phyloP scores from a whole-genome alignment of 495 filamentous ascomycete genomes.

The Immersiella caudata region DNA sequence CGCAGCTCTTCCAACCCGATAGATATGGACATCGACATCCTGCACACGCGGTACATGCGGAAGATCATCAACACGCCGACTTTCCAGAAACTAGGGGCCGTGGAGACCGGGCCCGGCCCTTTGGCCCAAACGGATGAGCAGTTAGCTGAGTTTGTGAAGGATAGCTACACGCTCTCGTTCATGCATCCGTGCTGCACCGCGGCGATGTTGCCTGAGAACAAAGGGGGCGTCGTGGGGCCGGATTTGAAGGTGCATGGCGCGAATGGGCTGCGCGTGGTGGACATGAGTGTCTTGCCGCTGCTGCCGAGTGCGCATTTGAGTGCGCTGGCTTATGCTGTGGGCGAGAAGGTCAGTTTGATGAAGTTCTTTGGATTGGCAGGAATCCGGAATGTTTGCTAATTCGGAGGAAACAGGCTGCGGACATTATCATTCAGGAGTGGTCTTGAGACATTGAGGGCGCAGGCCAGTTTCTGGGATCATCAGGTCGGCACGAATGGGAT shows the following conservation, averaged over 20 bases:
- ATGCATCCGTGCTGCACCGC: constrained; percentile 43
- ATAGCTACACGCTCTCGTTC: constrained; percentile 14
- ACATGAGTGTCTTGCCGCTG: constrained; percentile 65
- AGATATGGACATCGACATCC: constrained; percentile 40
- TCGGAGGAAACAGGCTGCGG: constrained; percentile 36
- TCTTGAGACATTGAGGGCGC: not conserved
- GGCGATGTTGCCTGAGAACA: constrained; percentile 48
- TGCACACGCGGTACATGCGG: constrained; percentile 6
- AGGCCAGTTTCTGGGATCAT: no score
- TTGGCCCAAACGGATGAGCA: not conserved
- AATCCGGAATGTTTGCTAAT: not conserved
- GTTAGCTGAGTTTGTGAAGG: constrained; percentile 9
- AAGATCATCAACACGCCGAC: constrained; percentile 11
- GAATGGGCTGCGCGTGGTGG: constrained; percentile 59
- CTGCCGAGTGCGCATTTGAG: constrained; percentile 34
- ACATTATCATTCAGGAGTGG: constrained; percentile 57
- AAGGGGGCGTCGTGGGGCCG: constrained; percentile 56
- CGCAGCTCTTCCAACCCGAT: constrained; percentile 42
- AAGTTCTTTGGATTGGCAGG: not conserved
- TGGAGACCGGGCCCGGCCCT: not conserved
- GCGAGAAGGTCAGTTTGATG: constrained; percentile 20
- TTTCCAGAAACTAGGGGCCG: constrained; percentile 4
- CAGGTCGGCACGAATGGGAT: no score
- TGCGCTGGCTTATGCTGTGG: constrained; percentile 24
- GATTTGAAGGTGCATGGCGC: constrained; percentile 57